These are phyloP conservation scores for Leccinum arenicola DNA, from an alignment of 768 basidiomycete species.

Conservation along the genomic window DNA sequence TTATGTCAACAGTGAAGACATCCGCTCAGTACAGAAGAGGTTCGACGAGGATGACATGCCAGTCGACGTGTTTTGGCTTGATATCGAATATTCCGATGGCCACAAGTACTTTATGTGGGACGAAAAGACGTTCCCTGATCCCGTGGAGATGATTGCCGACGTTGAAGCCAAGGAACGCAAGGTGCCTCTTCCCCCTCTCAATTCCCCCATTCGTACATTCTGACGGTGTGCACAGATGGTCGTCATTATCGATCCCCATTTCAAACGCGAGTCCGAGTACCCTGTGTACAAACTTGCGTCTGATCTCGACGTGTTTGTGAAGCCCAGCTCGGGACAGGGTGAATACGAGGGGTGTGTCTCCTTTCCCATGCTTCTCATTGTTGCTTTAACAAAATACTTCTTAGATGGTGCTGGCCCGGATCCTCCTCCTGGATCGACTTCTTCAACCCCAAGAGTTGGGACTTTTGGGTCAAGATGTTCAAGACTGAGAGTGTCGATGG, in stretches of 20 bases:
- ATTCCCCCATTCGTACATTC: neutral
- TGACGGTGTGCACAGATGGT: constrained; percentile 69
- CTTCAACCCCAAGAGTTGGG: constrained; percentile 88
- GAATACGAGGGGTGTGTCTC: constrained; percentile 77
- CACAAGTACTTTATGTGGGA: constrained; percentile 99
- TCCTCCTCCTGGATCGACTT: constrained; percentile 97
- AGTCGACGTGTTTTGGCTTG: constrained; percentile 95
- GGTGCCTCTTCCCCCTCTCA: constrained; percentile 39
- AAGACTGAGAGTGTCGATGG: constrained; percentile 51
- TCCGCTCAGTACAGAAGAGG: constrained; percentile 76
- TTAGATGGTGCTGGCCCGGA: constrained; percentile 92
- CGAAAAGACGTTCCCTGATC: constrained; percentile 87
- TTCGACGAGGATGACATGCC: constrained; percentile 97
- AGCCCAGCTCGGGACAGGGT: constrained; percentile 71
- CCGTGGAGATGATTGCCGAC: constrained; percentile 88
- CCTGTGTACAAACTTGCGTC: constrained; percentile 84
- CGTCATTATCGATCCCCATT: constrained; percentile 93
- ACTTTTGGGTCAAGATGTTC: constrained; percentile 89
- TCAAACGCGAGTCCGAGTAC: constrained; percentile 79
- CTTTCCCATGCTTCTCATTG: neutral
- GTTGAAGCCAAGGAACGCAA: constrained; percentile 84
- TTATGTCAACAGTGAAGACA: constrained; percentile 86
- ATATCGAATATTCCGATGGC: constrained; percentile 92
- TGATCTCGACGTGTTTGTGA: constrained; percentile 80
- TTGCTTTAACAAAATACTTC: neutral